Evolutionary conservation across 1,139 yeast genomes (phyloP), one percentile per base, ranked within the genome.

Genomic region (Williopsis jadinii): DNA sequence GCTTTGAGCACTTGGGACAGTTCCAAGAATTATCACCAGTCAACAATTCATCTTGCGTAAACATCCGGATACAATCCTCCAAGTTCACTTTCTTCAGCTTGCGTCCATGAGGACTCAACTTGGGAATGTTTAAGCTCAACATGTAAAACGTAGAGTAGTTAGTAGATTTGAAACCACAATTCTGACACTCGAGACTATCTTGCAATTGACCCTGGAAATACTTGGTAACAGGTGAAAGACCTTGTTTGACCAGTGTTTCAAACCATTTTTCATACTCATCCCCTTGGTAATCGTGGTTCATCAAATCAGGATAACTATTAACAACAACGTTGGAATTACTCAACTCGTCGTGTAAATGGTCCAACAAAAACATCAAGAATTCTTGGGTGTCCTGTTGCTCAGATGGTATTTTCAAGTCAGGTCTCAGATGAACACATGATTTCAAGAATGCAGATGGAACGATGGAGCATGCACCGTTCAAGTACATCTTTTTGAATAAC

Each of bases 381-480:
- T 84, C 94, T 46, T 83, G 86, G 2, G 90, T 79, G 59, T 84
- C 94, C 57, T 84, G 92, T 53, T 84, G 94, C 51, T 81, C 85
- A 48, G 69, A 62, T 0, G 90, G 90, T 10, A 83, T 80, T 49
- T 70, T 67, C 41, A 82, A 71, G 49, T 78, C 84, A 0, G 87
- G 87, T 50, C 80, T 77, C 32, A 80, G 55, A 5, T 61, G 49
- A 10, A 77, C 64, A 39, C 84, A 69, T 2, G 72, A 63, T 43
- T 79, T 68, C 33, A 82, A 63, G 51, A 83, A 81, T 40, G 77
- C 75, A 9, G 77, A 71, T 3, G 90, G 87, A 1, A 81, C 78
- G 33, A 82, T 76, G 0, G 81, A 70, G 33, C 75, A 73, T 8
- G 80, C 77, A 5, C 84, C 84, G 54, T 76, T 74, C 42, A 66